Evolutionary conservation across 148 eudicot species (phyloP).

Genomic region (Drosera capensis): DNA sequence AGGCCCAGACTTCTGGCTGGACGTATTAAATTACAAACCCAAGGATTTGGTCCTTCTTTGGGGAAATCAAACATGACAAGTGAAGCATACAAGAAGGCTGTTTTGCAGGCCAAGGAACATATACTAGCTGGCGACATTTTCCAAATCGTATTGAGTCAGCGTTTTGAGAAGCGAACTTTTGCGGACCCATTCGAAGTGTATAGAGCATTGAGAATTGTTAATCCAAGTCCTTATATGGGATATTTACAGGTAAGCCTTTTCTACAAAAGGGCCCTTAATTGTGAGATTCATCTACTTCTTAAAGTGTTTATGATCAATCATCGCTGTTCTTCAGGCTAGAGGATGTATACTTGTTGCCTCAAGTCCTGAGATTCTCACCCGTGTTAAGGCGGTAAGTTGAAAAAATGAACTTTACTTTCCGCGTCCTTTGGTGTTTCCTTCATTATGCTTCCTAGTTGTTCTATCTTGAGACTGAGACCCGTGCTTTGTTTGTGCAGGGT

Average conservation of each 20-base stretch:
- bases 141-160: conserved; percentile 93
- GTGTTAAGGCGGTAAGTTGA: conserved; percentile 66
- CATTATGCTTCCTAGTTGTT: background rate
- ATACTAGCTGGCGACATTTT: conserved; percentile 95
- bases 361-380: conserved; percentile 97
- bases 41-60: conserved; percentile 56
- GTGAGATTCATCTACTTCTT: background rate
- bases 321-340: conserved; percentile 51
- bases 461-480: background rate
- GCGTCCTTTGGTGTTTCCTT: background rate
- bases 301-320: too few species aligned
- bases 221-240: conserved; percentile 98
- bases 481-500: conserved; percentile 31
- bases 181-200: conserved; percentile 99
- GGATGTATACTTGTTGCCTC: conserved; percentile 97
- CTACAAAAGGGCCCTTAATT: background rate
- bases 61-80: conserved; percentile 65
- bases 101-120: conserved; percentile 90
- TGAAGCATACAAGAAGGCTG: conserved; percentile 71
- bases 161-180: conserved; percentile 91
- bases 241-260: conserved; percentile 54
- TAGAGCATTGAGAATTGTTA: conserved; percentile 91
- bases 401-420: too few species aligned
- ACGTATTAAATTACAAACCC: conserved; percentile 60
- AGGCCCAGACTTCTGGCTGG: conserved; percentile 83